phyloP scores from a whole-genome alignment of 2,329 filamentous ascomycete species.

The Graphilbum ipis-grandicollis region DNA sequence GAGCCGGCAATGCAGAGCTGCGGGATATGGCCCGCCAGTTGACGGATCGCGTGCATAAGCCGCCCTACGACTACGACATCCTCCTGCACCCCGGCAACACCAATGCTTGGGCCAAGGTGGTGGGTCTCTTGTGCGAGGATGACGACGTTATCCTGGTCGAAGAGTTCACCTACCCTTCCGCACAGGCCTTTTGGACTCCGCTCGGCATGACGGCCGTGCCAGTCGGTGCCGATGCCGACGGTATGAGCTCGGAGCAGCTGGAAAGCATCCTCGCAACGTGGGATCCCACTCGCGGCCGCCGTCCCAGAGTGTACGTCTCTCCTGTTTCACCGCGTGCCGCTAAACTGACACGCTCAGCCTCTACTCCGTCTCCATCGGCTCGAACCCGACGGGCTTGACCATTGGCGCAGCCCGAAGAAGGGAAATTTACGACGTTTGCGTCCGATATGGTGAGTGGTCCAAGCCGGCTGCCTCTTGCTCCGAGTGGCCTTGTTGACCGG shows the following conservation, averaged over 20 bases:
- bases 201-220: conserved; percentile 12
- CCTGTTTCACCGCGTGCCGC: too few species aligned
- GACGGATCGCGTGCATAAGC: conserved; percentile 3
- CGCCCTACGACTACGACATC: conserved; percentile 9
- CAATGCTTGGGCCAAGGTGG: conserved; percentile 16
- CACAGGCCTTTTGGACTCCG: conserved; percentile 15
- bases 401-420: conserved; percentile 37
- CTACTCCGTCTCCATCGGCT: conserved; percentile 30
- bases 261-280: conserved; percentile 10
- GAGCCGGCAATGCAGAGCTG: conserved; percentile 3
- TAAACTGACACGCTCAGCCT: conserved; percentile 2
- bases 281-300: conserved; percentile 5
- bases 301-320: conserved; percentile 2
- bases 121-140: conserved; percentile 14
- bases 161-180: conserved; percentile 15
- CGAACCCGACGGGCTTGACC: conserved; percentile 55
- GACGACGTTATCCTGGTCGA: conserved; percentile 14
- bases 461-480: too few species aligned
- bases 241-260: conserved; percentile 10
- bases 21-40: neutral
- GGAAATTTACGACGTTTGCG: conserved; percentile 32
- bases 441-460: conserved; percentile 18
- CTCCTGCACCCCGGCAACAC: conserved; percentile 15
- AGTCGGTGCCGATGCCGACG: conserved; percentile 12
- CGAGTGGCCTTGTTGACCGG: too few species aligned